Evolutionary conservation across 805 yeast genomes (phyloP).

Genomic region (Lipomyces spencermartinsiae): DNA sequence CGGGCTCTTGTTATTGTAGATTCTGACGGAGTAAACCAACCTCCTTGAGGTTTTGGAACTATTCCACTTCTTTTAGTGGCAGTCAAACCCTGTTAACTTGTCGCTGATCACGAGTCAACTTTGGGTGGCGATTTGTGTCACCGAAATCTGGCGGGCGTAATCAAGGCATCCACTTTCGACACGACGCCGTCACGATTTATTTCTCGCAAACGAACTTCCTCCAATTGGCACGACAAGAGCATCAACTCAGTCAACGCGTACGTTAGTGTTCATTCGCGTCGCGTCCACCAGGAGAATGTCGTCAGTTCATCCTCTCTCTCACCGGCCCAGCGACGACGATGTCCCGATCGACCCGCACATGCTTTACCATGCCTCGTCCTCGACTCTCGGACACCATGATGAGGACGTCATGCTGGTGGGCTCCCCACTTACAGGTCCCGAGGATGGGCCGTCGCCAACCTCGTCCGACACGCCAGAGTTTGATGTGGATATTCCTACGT

Average conservation of each 20-base stretch:
- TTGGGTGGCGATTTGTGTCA: background rate
- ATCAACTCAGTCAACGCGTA: constrained; percentile 9
- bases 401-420: constrained; percentile 3
- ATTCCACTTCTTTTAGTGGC: no score
- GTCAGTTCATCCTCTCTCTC: background rate
- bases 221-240: background rate
- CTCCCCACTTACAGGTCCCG: background rate
- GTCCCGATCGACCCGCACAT: constrained; percentile 31
- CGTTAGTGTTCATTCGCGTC: constrained; percentile 5
- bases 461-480: constrained; percentile 8
- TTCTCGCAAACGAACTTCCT: background rate
- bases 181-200: constrained; percentile 1
- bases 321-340: constrained; percentile 6
- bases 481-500: constrained; percentile 18
- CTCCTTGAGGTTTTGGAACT: no score
- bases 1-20: no score
- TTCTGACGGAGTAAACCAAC: no score
- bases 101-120: no score
- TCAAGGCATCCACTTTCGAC: background rate
- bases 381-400: constrained; percentile 10
- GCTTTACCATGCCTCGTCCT: constrained; percentile 17
- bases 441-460: background rate
- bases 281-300: background rate
- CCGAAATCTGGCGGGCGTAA: background rate
- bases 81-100: no score